phyloP scores from a whole-genome alignment of 1,284 basidiomycete species.

The Cryptococcus wingfieldii region DNA sequence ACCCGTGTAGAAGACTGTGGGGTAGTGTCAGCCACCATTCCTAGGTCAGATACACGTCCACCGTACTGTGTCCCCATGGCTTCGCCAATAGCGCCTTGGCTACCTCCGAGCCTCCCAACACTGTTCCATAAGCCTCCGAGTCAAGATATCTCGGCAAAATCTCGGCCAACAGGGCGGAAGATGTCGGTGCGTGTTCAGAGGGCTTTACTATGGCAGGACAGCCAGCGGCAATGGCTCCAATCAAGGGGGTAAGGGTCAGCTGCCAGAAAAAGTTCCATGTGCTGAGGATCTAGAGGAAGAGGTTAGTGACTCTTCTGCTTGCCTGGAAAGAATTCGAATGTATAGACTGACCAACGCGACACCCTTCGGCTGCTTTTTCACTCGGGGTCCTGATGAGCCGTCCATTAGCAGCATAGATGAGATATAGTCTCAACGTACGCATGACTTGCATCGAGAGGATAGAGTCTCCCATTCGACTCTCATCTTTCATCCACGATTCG shows the following conservation, averaged over 20 bases:
- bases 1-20: conserved; percentile 64
- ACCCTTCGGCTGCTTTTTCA: conserved; percentile 73
- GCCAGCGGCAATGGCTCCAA: conserved; percentile 75
- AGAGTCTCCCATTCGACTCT: conserved; percentile 57
- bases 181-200: conserved; percentile 69
- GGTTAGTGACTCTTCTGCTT: too few relatives aligned
- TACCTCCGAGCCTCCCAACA: conserved; percentile 72
- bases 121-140: conserved; percentile 62
- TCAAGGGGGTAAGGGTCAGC: conserved; percentile 57
- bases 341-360: conserved; percentile 57
- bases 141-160: conserved; percentile 80
- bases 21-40: conserved; percentile 26
- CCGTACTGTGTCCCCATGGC: conserved; percentile 79
- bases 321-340: too few relatives aligned
- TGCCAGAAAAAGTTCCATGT: conserved; percentile 56
- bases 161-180: conserved; percentile 64
- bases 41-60: too few relatives aligned
- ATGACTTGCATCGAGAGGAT: conserved; percentile 38
- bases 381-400: conserved; percentile 54
- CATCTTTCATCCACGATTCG: conserved; percentile 69
- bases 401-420: background rate
- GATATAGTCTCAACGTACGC: conserved; percentile 21
- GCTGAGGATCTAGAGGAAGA: too few relatives aligned
- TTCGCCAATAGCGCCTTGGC: conserved; percentile 73
- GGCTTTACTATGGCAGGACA: conserved; percentile 69